phyloP scores from a whole-genome alignment of 2,329 filamentous ascomycete genomes.

The Falciphora oryzae region DNA sequence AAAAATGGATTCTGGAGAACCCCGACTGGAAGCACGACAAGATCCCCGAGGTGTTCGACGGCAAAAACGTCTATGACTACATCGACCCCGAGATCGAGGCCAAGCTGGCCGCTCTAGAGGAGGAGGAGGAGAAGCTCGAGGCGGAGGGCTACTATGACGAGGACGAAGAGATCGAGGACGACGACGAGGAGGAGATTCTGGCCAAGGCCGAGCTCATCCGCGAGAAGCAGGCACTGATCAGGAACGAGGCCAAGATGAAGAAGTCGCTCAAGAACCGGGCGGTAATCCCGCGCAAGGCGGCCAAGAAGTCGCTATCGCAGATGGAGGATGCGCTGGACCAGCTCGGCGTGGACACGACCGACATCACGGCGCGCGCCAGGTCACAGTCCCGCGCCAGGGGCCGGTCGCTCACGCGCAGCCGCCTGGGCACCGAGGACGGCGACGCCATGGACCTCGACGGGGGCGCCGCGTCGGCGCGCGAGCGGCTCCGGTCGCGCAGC shows the following conservation, averaged over 20 bases:
- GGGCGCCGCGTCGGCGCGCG: constrained; percentile 35
- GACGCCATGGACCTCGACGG: constrained; percentile 72
- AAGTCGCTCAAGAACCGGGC: constrained; percentile 97
- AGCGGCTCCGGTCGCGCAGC: constrained; percentile 68
- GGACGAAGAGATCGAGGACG: constrained; percentile 77
- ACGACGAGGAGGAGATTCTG: constrained; percentile 78
- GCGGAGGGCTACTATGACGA: constrained; percentile 96
- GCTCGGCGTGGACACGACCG: constrained; percentile 77
- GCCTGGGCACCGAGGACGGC: constrained; percentile 56
- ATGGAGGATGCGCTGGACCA: constrained; percentile 82
- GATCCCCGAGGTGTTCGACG: constrained; percentile 88
- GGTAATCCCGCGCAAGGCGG: constrained; percentile 77
- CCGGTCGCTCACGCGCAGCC: constrained; percentile 60
- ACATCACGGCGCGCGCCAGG: constrained; percentile 69
- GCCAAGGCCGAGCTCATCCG: constrained; percentile 93
- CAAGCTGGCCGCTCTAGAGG: constrained; percentile 86
- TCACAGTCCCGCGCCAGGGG: constrained; percentile 57
- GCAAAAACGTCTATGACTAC: constrained; percentile 96
- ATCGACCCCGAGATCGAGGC: constrained; percentile 94
- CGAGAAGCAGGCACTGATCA: constrained; percentile 87
- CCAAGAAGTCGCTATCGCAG: constrained; percentile 76
- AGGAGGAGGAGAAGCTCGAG: constrained; percentile 90
- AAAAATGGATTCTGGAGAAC: constrained; percentile 82
- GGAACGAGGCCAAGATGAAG: constrained; percentile 91
- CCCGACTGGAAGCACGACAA: constrained; percentile 95